Evolutionary conservation across 2,329 filamentous ascomycete species (phyloP).

Genomic region (Ascocoryne sarcoides): DNA sequence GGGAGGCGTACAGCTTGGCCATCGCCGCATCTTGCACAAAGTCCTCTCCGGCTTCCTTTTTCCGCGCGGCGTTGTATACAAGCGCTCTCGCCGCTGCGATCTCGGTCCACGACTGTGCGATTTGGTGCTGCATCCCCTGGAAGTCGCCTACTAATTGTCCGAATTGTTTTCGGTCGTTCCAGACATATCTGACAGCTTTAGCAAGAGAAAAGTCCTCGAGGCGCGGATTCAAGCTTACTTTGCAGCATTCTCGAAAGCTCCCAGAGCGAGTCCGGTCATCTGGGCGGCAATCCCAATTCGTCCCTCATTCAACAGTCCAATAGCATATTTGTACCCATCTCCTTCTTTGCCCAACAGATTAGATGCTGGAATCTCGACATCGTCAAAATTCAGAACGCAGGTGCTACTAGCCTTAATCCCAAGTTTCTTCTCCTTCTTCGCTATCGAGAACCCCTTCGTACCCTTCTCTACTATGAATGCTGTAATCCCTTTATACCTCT

Average conservation of each 20-base stretch:
- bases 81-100: slow-evolving; percentile 85
- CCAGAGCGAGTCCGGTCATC: slow-evolving; percentile 94
- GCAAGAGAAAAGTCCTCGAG: not conserved
- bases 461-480: slow-evolving; percentile 92
- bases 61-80: slow-evolving; percentile 91
- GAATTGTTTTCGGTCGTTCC: slow-evolving; percentile 98
- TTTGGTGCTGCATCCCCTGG: slow-evolving; percentile 98
- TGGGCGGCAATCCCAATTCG: slow-evolving; percentile 96
- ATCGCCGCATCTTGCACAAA: slow-evolving; percentile 96
- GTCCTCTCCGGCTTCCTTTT: slow-evolving; percentile 95
- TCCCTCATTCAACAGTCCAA: slow-evolving; percentile 87
- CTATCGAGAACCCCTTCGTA: slow-evolving; percentile 81
- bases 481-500: slow-evolving; percentile 94
- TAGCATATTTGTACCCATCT: slow-evolving; percentile 96
- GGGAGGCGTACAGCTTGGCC: slow-evolving; percentile 92
- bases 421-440: slow-evolving; percentile 99
- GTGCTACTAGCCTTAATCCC: slow-evolving; percentile 94
- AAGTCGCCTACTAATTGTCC: slow-evolving; percentile 89
- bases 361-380: slow-evolving; percentile 80
- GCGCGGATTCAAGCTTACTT: slow-evolving; percentile 37
- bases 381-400: slow-evolving; percentile 95
- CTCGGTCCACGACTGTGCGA: slow-evolving; percentile 91
- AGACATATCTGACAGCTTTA: slow-evolving; percentile 60
- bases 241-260: slow-evolving; percentile 91
- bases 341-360: slow-evolving; percentile 85